Conservation (phyloP, 2,329 filamentous ascomycete genomes). For the Chaetomiaceae sp. region DNA sequence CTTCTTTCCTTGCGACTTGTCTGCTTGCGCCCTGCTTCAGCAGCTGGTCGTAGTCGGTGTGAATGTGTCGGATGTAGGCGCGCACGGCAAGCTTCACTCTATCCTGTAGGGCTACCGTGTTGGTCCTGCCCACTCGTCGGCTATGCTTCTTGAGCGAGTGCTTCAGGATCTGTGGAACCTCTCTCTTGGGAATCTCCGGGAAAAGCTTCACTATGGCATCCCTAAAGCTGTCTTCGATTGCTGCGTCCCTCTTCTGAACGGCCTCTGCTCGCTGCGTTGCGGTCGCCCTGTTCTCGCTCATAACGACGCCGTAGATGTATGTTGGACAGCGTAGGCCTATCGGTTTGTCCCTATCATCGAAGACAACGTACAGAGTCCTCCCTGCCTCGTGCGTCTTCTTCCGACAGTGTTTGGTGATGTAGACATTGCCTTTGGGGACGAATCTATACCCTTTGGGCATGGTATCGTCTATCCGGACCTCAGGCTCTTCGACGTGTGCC, state of each 20-base stretch:
- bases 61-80: conserved; percentile 46
- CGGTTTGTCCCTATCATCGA: conserved; percentile 21
- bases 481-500: conserved; percentile 2
- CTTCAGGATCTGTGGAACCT: conserved; percentile 34
- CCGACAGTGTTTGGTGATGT: conserved; percentile 40
- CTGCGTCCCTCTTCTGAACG: conserved; percentile 34
- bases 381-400: conserved; percentile 33
- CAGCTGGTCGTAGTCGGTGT: conserved; percentile 45
- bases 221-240: conserved; percentile 32
- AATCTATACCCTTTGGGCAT: conserved; percentile 40
- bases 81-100: conserved; percentile 44
- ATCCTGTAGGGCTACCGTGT: conserved; percentile 34
- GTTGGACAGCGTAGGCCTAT: conserved; percentile 40
- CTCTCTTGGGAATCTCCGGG: conserved; percentile 36
- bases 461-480: conserved; percentile 23
- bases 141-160: conserved; percentile 44
- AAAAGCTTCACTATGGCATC: conserved; percentile 37
- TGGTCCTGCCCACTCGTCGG: conserved; percentile 45
- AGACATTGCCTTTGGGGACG: conserved; percentile 40
- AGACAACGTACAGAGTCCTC: conserved; percentile 37
- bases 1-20: conserved; percentile 22
- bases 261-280: conserved; percentile 31
- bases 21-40: conserved; percentile 24
- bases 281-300: conserved; percentile 31
- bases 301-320: conserved; percentile 30